A percentile compares a stretch with the other conserved stretches of the same genome.
Conservation (phyloP, 2,329 filamentous ascomycete genomes). For the Lachnellula hyalina region DNA sequence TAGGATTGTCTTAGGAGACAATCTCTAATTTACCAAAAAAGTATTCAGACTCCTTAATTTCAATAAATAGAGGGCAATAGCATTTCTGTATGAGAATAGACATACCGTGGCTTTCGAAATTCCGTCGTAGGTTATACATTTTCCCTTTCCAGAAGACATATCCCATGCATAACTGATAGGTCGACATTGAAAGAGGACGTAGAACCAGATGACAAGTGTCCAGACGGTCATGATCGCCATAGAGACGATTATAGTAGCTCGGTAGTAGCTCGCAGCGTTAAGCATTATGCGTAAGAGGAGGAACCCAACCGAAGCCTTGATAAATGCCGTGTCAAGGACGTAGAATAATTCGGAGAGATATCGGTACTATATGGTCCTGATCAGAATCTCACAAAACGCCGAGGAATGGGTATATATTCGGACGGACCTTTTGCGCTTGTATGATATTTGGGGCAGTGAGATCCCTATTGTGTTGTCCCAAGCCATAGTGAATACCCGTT, state of each 20-base stretch:
- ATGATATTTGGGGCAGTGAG: conserved; percentile 5
- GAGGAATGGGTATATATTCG: too few species aligned
- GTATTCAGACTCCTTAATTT: too few species aligned
- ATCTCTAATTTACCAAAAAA: too few species aligned
- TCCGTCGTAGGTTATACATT: conserved; percentile 5
- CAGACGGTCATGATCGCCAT: conserved; percentile 43
- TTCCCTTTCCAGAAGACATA: conserved; percentile 7
- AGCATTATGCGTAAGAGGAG: conserved; percentile 44
- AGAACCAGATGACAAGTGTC: conserved; percentile 43
- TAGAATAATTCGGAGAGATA: conserved; percentile 28
- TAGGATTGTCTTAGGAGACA: too few species aligned
- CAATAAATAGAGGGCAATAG: too few species aligned
- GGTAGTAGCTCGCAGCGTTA: conserved; percentile 33
- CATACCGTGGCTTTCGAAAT: conserved; percentile 7
- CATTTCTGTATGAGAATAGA: too few species aligned
- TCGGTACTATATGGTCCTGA: conserved; percentile 36
- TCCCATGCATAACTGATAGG: conserved; percentile 46
- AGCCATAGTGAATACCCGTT: conserved; percentile 14
- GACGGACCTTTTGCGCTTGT: conserved; percentile 12
- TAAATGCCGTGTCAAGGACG: conserved; percentile 15
- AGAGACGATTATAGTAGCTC: conserved; percentile 43
- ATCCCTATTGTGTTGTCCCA: conserved; percentile 15
- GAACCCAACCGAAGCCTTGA: conserved; percentile 27
- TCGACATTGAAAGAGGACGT: conserved; percentile 19
- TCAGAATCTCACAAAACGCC: too few species aligned